Conservation (phyloP, 495 filamentous ascomycete genomes). For the Penicillium cosmopolitanum region DNA sequence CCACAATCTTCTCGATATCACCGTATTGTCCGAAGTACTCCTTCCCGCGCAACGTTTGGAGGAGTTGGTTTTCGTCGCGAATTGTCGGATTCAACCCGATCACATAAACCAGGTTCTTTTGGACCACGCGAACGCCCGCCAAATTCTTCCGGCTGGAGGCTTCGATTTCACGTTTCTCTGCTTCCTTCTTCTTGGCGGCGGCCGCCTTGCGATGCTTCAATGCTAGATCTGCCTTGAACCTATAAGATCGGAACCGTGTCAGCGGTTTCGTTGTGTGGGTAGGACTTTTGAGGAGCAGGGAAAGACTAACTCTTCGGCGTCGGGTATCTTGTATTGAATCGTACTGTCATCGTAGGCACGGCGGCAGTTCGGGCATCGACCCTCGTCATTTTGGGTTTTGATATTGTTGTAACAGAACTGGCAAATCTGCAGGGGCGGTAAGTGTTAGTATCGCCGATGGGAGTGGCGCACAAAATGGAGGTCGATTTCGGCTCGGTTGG, state of each 20-base stretch:
- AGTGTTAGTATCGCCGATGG: slow-evolving; percentile 15
- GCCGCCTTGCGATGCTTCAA: slow-evolving; percentile 91
- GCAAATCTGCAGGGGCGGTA: slow-evolving; percentile 68
- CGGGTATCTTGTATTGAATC: slow-evolving; percentile 92
- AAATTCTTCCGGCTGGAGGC: slow-evolving; percentile 92
- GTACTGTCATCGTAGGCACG: slow-evolving; percentile 93
- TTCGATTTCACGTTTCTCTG: slow-evolving; percentile 93
- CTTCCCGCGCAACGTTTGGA: slow-evolving; percentile 81
- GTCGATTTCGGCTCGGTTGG: slow-evolving; percentile 4
- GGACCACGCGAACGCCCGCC: slow-evolving; percentile 90
- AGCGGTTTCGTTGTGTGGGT: not conserved
- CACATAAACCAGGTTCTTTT: slow-evolving; percentile 98
- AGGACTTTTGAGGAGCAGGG: not conserved
- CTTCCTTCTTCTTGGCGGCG: slow-evolving; percentile 90
- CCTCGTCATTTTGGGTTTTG: slow-evolving; percentile 87
- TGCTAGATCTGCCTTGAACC: slow-evolving; percentile 83
- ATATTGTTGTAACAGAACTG: slow-evolving; percentile 99
- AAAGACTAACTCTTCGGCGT: slow-evolving; percentile 79
- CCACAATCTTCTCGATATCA: slow-evolving; percentile 97
- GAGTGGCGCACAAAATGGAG: not conserved
- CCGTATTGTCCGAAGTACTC: slow-evolving; percentile 99
- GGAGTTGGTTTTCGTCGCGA: slow-evolving; percentile 80
- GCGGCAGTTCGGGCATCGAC: slow-evolving; percentile 93
- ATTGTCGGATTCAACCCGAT: slow-evolving; percentile 90
- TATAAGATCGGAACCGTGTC: slow-evolving; percentile 26